Base-by-base conservation (phyloP, 305 asterid species). In the Caryopteris hybrid region DNA sequence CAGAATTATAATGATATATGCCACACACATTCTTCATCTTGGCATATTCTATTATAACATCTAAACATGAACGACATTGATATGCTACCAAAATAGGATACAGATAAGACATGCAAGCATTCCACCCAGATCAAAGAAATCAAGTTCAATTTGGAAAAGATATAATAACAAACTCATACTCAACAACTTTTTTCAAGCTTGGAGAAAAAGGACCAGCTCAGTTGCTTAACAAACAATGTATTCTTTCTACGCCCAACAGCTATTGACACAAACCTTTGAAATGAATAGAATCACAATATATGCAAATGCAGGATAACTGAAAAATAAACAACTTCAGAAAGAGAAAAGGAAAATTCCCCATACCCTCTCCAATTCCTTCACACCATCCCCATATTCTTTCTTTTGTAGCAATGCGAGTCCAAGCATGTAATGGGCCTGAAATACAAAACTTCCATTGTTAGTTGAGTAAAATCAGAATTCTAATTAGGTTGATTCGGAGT, bases 341-440 rank as follows among this genome's bases (percentile, higher is more conserved):
- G 50, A 66, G 70, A 43, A 72, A 20, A 42, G 10, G 10, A 36
- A 36, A 36, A 6, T 6, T 33, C 21, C 33, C 46, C 79, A 43
- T 74, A 94, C 99, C 74, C 74, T 91, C 81, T 86, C 94, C 85
- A 94, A 70, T 82, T 84, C 91, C 79, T 70, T 91, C 61, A 86
- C 90, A 42, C 99, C 99, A 79, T 84, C 91, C 12, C 87, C 82
- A 66, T 73, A 89, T 7, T 78, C 83, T 78, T 81, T 54, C 80
- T 72, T 85, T 76, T 89, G 83, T 31, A 91, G 92, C 83, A 91
- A 76, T 14, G 98, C 97, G 36, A 86, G 99, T 61, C 98, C 98
- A 57, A 94, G 96, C 92, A 91, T 89, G 73, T 89, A 91, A 73
- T 86, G 99, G 17, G 77, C 99, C 99, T 94, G 91, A 17, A 71